phyloP scores from a whole-genome alignment of 2,329 filamentous ascomycete species.

The Calonectria naviculata region DNA sequence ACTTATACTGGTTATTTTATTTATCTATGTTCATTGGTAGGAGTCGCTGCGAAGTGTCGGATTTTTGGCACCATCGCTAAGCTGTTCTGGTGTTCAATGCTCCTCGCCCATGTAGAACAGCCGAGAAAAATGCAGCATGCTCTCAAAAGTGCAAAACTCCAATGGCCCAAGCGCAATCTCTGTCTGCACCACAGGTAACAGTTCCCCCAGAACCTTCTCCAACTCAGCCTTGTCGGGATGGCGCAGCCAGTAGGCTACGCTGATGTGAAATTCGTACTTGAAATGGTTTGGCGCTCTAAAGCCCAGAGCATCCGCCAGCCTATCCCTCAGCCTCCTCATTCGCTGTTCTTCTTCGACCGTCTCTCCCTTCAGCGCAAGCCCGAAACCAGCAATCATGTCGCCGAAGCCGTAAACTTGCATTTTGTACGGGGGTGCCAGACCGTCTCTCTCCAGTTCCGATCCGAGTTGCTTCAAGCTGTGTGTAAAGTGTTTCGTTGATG shows the following conservation, averaged over 20 bases:
- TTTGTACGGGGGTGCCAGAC: slow-evolving; percentile 29
- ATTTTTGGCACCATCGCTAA: too few relatives aligned
- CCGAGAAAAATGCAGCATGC: slow-evolving; percentile 32
- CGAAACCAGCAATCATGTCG: slow-evolving; percentile 16
- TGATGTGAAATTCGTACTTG: slow-evolving; percentile 36
- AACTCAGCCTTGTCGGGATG: slow-evolving; percentile 27
- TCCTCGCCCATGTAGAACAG: slow-evolving; percentile 31
- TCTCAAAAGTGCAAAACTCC: slow-evolving; percentile 39
- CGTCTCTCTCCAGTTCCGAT: slow-evolving; percentile 18
- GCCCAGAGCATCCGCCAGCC: slow-evolving; percentile 27
- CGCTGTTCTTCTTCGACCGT: slow-evolving; percentile 33
- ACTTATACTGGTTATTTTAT: too few relatives aligned
- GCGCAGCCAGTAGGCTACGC: slow-evolving; percentile 34
- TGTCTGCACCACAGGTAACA: slow-evolving; percentile 19
- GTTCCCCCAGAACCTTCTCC: slow-evolving; percentile 22
- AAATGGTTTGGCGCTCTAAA: slow-evolving; percentile 36
- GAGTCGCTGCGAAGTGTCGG: too few relatives aligned
- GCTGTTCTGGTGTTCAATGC: too few relatives aligned
- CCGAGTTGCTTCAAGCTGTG: slow-evolving; percentile 16
- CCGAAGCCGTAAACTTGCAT: slow-evolving; percentile 19
- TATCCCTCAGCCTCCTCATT: slow-evolving; percentile 32
- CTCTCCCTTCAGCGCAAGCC: slow-evolving; percentile 31
- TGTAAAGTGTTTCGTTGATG: slow-evolving; percentile 25
- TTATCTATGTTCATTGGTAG: too few relatives aligned
- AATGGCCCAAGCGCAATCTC: slow-evolving; percentile 35